phyloP scores from a whole-genome alignment of 2,329 filamentous ascomycete species.

The Verticillium albo-atrum region DNA sequence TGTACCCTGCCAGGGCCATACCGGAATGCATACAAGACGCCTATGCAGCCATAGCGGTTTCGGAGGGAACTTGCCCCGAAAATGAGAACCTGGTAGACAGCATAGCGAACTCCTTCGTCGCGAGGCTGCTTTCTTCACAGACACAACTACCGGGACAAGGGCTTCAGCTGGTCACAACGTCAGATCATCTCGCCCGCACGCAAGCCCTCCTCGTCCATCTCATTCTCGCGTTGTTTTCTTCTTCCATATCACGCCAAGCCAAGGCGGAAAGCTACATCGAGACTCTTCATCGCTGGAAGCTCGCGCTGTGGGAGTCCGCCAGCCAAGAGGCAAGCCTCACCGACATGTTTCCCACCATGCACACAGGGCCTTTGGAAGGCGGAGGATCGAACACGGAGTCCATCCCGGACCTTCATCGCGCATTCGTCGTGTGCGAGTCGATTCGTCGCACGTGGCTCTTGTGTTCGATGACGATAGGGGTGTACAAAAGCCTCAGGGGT shows the following conservation, averaged over 20 bases:
- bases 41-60: conserved; percentile 6
- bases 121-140: neutral
- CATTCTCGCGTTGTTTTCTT: conserved; percentile 17
- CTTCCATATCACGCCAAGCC: conserved; percentile 15
- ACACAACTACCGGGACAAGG: neutral
- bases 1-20: conserved; percentile 13
- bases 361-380: neutral
- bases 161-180: conserved; percentile 2
- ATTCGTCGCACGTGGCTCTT: conserved; percentile 18
- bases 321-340: conserved; percentile 5
- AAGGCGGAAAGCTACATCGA: conserved; percentile 14
- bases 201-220: conserved; percentile 17
- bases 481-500: conserved; percentile 12
- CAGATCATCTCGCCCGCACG: conserved; percentile 14
- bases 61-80: conserved; percentile 1
- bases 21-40: conserved; percentile 13
- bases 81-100: conserved; percentile 4
- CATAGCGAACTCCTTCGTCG: neutral
- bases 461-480: conserved; percentile 11
- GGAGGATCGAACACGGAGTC: conserved; percentile 4
- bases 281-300: conserved; percentile 12
- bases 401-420: conserved; percentile 16
- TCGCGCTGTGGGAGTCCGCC: conserved; percentile 10
- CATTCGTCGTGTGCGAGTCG: conserved; percentile 25
- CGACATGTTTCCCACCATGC: neutral